Conservation (phyloP, 1,284 basidiomycete genomes). For the Trichosporon coremiiforme region DNA sequence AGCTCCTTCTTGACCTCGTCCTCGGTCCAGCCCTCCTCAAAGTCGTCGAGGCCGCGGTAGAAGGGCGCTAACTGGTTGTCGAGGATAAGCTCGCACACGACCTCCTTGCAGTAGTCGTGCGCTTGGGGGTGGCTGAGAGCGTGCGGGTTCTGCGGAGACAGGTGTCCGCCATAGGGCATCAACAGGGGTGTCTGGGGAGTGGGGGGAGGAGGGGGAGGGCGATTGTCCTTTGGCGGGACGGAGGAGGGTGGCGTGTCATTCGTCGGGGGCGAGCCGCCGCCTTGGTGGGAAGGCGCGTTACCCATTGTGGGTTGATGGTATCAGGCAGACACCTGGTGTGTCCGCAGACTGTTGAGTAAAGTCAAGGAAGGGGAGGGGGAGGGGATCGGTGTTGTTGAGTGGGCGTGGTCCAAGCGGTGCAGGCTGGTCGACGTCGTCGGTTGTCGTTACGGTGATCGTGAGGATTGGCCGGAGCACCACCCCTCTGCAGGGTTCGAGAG, state of each 20-base stretch:
- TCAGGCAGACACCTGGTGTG: neutral
- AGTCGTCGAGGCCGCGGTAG: slow-evolving; percentile 93
- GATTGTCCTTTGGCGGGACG: slow-evolving; percentile 27
- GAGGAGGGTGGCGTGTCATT: slow-evolving; percentile 21
- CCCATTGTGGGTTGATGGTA: slow-evolving; percentile 36
- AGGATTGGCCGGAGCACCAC: neutral
- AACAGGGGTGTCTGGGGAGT: slow-evolving; percentile 68
- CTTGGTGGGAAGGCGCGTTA: slow-evolving; percentile 41
- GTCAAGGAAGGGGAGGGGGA: neutral
- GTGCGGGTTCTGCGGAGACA: slow-evolving; percentile 87
- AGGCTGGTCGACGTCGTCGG: no score
- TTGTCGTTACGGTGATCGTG: neutral
- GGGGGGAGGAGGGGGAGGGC: slow-evolving; percentile 42
- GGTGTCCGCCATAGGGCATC: slow-evolving; percentile 65
- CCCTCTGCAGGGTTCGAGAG: neutral
- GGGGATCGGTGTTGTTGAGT: neutral
- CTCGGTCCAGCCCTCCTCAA: slow-evolving; percentile 79
- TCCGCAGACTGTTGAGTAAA: neutral
- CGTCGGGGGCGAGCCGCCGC: slow-evolving; percentile 23
- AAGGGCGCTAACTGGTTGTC: slow-evolving; percentile 90
- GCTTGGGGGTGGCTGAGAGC: slow-evolving; percentile 63
- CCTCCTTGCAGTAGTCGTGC: slow-evolving; percentile 84
- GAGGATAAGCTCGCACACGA: slow-evolving; percentile 83
- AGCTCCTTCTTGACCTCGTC: slow-evolving; percentile 67
- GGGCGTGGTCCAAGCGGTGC: neutral